Conservation (phyloP, 225 moss, liverwort and hornwort genomes). For the Marchantia polymorpha region DNA sequence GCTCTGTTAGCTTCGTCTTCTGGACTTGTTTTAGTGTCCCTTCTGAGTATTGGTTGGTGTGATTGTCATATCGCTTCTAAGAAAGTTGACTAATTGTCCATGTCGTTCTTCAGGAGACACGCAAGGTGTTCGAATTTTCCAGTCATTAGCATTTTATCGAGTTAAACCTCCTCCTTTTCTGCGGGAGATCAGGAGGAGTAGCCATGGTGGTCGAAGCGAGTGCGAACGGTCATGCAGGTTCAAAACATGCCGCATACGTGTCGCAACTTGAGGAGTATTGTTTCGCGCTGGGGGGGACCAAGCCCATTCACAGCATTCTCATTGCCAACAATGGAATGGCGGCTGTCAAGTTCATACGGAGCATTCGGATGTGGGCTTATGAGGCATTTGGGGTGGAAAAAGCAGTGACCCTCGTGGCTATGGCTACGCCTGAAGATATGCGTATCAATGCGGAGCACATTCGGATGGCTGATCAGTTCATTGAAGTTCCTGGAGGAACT, state of each 20-base stretch:
- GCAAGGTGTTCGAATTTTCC: background rate
- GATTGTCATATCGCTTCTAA: too few relatives aligned
- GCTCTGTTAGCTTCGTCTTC: too few relatives aligned
- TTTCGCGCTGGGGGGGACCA: conserved; percentile 63
- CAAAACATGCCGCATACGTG: conserved; percentile 32
- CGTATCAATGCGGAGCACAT: conserved; percentile 98
- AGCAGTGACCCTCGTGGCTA: conserved; percentile 80
- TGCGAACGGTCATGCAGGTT: conserved; percentile 27
- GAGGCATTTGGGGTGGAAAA: conserved; percentile 87
- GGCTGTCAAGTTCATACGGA: conserved; percentile 94
- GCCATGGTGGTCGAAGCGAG: conserved; percentile 32
- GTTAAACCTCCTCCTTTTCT: background rate
- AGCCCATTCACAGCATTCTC: conserved; percentile 86
- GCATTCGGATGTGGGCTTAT: conserved; percentile 92
- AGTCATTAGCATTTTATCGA: background rate
- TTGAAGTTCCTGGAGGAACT: conserved; percentile 94
- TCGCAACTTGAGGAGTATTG: conserved; percentile 92
- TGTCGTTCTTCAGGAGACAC: background rate
- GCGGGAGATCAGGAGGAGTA: background rate
- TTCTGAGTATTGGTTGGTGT: too few relatives aligned
- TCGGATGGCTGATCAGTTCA: conserved; percentile 96
- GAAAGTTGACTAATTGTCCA: too few relatives aligned
- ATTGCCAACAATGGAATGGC: conserved; percentile 99
- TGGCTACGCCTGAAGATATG: conserved; percentile 99
- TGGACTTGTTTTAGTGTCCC: too few relatives aligned